Evolutionary conservation across 495 filamentous ascomycete genomes (phyloP).

Genomic region (Penicillium silybi): DNA sequence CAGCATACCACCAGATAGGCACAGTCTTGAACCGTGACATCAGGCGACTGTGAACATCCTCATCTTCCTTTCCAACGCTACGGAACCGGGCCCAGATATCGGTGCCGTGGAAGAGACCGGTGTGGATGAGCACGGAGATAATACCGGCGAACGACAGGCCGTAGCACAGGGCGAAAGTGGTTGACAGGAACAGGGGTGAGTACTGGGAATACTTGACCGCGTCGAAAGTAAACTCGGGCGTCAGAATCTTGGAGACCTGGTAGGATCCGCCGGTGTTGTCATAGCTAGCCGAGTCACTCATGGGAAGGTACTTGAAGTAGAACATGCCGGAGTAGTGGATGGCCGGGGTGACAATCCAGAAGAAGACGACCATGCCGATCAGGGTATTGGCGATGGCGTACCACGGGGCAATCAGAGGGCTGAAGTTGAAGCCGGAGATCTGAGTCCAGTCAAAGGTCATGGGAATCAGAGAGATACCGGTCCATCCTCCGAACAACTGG

Average conservation of each 20-base stretch:
- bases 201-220: slow-evolving; percentile 49
- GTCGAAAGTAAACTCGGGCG: slow-evolving; percentile 52
- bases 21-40: slow-evolving; percentile 57
- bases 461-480: slow-evolving; percentile 57
- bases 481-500: slow-evolving; percentile 58
- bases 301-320: slow-evolving; percentile 52
- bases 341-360: slow-evolving; percentile 48
- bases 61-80: slow-evolving; percentile 50
- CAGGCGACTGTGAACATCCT: slow-evolving; percentile 62
- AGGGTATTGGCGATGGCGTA: slow-evolving; percentile 59
- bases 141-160: slow-evolving; percentile 59
- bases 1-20: slow-evolving; percentile 62
- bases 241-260: slow-evolving; percentile 51
- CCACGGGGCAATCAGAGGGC: slow-evolving; percentile 66
- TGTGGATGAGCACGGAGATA: slow-evolving; percentile 52
- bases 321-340: slow-evolving; percentile 50
- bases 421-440: slow-evolving; percentile 60
- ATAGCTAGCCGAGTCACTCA: slow-evolving; percentile 52
- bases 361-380: slow-evolving; percentile 52
- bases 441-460: slow-evolving; percentile 70
- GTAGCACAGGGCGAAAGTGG: slow-evolving; percentile 55
- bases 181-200: slow-evolving; percentile 59
- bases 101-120: slow-evolving; percentile 51
- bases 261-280: slow-evolving; percentile 53
- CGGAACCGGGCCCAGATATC: slow-evolving; percentile 51